phyloP scores from a whole-genome alignment of 2,329 filamentous ascomycete species.

The Ustulina deusta region DNA sequence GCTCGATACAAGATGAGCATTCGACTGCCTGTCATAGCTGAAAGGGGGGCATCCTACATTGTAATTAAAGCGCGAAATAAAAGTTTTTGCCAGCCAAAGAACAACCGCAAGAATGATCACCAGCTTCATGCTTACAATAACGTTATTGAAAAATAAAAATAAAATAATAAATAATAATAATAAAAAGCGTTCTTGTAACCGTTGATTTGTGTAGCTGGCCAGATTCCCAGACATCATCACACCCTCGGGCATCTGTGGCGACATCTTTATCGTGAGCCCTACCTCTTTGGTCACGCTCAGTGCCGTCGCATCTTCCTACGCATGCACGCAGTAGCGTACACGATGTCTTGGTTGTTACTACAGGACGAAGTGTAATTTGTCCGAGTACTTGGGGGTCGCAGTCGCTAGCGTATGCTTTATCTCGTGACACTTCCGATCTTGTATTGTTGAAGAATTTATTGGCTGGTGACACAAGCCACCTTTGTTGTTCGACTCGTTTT shows the following conservation, averaged over 20 bases:
- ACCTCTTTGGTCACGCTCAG: slow-evolving; percentile 13
- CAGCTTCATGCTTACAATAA: neutral
- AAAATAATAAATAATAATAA: too few species aligned
- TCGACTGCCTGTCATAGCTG: slow-evolving; percentile 4
- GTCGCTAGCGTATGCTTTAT: neutral
- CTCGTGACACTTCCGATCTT: slow-evolving; percentile 6
- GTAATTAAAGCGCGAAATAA: neutral
- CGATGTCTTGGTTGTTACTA: slow-evolving; percentile 1
- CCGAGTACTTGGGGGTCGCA: slow-evolving; percentile 10
- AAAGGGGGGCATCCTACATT: neutral
- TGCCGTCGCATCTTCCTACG: neutral
- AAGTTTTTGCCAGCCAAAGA: neutral
- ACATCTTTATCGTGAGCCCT: neutral
- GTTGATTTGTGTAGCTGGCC: slow-evolving; percentile 1
- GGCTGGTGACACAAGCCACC: slow-evolving; percentile 13
- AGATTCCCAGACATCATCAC: neutral
- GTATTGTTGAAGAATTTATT: slow-evolving; percentile 1
- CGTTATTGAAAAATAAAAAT: neutral
- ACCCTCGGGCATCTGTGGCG: too few species aligned
- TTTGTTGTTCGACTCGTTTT: neutral
- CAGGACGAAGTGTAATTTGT: slow-evolving; percentile 31
- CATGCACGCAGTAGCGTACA: neutral
- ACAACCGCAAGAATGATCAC: neutral
- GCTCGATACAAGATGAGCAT: slow-evolving; percentile 27
- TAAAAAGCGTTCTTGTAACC: neutral